Evolutionary conservation across 768 basidiomycete species (phyloP).

Genomic region (Coprinopsis cinerea): DNA sequence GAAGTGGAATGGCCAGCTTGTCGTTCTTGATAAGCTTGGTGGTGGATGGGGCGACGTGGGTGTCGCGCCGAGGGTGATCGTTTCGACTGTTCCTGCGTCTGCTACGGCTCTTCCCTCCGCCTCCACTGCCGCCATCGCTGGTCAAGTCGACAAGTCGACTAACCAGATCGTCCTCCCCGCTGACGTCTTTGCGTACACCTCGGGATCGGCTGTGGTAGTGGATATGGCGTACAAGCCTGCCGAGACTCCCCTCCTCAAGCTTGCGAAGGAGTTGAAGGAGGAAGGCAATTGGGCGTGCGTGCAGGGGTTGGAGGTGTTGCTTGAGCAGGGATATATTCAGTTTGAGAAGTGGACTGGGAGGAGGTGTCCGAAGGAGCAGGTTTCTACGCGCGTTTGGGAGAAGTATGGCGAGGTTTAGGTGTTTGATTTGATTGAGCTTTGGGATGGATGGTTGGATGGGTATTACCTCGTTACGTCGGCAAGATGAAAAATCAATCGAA

Average conservation of each 20-base stretch:
- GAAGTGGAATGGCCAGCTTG: conserved; percentile 26
- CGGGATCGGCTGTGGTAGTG: conserved; percentile 60
- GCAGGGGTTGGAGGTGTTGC: conserved; percentile 76
- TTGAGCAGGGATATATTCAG: conserved; percentile 87
- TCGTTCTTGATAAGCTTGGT: conserved; percentile 53
- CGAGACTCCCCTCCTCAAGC: conserved; percentile 68
- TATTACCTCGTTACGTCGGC: too few relatives aligned
- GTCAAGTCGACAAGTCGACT: too few relatives aligned
- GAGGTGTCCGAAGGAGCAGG: conserved; percentile 42
- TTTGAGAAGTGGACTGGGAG: conserved; percentile 80
- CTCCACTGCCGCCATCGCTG: too few relatives aligned
- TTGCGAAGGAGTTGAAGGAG: conserved; percentile 43
- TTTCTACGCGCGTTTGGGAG: conserved; percentile 39
- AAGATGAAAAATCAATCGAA: too few relatives aligned
- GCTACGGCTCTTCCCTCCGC: conserved; percentile 40
- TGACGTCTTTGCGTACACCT: conserved; percentile 48
- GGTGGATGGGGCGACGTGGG: conserved; percentile 37
- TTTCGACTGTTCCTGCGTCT: conserved; percentile 83
- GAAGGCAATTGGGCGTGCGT: conserved; percentile 59
- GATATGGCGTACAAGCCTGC: conserved; percentile 95
- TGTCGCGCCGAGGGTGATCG: conserved; percentile 61
- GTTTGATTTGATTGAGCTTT: too few relatives aligned
- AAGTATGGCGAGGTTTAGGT: conserved; percentile 21
- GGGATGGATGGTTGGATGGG: too few relatives aligned
- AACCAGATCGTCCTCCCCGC: too few relatives aligned